phyloP scores from a whole-genome alignment of 176 grass and related monocot species.

The Calamus simplicifolius region DNA sequence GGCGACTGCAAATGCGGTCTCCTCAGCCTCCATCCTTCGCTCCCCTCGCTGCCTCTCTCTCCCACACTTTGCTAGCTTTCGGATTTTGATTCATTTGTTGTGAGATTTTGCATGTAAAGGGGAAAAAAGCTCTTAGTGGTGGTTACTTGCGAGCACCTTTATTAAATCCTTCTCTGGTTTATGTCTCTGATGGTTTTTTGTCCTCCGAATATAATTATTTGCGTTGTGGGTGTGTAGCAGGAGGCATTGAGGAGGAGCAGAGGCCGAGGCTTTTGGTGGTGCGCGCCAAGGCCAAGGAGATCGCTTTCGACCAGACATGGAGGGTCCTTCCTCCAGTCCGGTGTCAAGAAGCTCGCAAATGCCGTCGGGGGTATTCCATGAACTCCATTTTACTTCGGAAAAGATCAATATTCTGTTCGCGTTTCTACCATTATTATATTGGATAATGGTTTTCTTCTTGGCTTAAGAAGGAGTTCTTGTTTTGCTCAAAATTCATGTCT shows the following conservation, averaged over 20 bases:
- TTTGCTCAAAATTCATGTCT: background rate
- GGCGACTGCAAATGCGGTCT: conserved; percentile 52
- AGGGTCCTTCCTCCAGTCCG: conserved; percentile 41
- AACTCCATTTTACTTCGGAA: background rate
- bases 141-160: too few species aligned
- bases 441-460: too few species aligned
- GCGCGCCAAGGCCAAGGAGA: conserved; percentile 44
- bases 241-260: conserved; percentile 21
- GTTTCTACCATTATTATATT: too few species aligned
- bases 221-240: background rate
- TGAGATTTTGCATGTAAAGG: too few species aligned
- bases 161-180: background rate
- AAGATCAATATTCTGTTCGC: too few species aligned
- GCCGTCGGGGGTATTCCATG: conserved; percentile 45
- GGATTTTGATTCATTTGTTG: background rate
- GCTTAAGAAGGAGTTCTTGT: too few species aligned
- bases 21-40: conserved; percentile 27
- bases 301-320: conserved; percentile 56
- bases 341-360: conserved; percentile 66
- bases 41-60: background rate
- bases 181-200: background rate
- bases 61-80: background rate
- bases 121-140: too few species aligned
- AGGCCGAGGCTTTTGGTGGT: conserved; percentile 27
- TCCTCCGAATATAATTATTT: background rate